Evolutionary conservation across 2,329 filamentous ascomycete species (phyloP).

Genomic region (Stenocarpella maydis): DNA sequence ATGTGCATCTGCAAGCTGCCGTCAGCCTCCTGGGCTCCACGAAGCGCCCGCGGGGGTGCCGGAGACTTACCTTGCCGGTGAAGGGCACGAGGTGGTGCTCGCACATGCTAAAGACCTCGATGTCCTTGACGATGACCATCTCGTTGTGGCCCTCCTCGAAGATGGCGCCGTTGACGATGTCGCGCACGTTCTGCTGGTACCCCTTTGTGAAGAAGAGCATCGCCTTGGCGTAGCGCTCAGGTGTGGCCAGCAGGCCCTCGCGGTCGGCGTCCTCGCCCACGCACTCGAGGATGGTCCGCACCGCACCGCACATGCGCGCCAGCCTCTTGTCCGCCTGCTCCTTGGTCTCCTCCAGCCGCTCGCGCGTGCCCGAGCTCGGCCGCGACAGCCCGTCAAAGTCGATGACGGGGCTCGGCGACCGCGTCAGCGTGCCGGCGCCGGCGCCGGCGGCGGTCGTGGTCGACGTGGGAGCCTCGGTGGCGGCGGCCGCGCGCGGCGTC

Average conservation of each 20-base stretch:
- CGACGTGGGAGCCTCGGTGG: not conserved
- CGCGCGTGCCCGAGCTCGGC: conserved; percentile 70
- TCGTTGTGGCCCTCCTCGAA: conserved; percentile 98
- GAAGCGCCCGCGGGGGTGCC: no score
- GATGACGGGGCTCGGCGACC: conserved; percentile 65
- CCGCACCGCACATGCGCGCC: conserved; percentile 67
- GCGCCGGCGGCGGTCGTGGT: conserved; percentile 31
- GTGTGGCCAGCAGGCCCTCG: conserved; percentile 72
- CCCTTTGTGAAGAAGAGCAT: conserved; percentile 96
- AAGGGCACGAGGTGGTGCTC: conserved; percentile 98
- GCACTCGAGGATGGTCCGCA: conserved; percentile 73
- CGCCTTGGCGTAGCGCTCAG: conserved; percentile 91
- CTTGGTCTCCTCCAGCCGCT: conserved; percentile 64
- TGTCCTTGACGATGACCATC: conserved; percentile 97
- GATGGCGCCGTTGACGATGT: conserved; percentile 91
- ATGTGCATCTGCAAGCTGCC: conserved; percentile 85
- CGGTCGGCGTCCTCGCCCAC: conserved; percentile 73
- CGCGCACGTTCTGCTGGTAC: conserved; percentile 91
- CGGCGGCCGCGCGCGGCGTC: conserved; percentile 22
- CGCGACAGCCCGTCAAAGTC: conserved; percentile 69
- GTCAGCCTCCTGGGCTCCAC: not conserved
- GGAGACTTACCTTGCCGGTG: conserved; percentile 78
- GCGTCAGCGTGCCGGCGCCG: conserved; percentile 41
- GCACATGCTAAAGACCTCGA: conserved; percentile 92
- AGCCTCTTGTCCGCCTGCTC: conserved; percentile 61